phyloP scores from a whole-genome alignment of 2,329 filamentous ascomycete species.

The Colletotrichum scovillei region DNA sequence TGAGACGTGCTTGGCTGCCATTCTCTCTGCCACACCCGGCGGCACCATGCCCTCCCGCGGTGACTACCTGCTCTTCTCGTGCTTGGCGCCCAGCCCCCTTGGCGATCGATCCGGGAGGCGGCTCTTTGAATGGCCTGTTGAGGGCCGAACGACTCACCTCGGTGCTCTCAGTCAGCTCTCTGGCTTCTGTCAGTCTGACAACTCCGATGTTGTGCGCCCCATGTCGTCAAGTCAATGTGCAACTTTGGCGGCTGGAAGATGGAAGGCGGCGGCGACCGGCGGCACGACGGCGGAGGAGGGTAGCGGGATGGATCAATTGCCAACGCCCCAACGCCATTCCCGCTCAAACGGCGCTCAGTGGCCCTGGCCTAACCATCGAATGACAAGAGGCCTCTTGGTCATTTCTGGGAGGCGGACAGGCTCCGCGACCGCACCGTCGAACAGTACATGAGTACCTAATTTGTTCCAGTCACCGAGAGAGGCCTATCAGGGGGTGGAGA shows the following conservation, averaged over 20 bases:
- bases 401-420: neutral
- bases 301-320: slow-evolving; percentile 23
- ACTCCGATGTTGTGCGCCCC: neutral
- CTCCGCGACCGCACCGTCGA: neutral
- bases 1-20: slow-evolving; percentile 15
- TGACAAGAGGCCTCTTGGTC: neutral
- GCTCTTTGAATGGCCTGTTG: neutral
- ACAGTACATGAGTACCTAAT: neutral
- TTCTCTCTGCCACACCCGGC: neutral
- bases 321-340: neutral
- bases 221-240: neutral
- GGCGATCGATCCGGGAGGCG: slow-evolving; percentile 28
- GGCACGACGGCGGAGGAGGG: neutral
- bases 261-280: slow-evolving; percentile 1
- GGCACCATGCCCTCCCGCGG: neutral
- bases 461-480: slow-evolving; percentile 16
- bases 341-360: neutral
- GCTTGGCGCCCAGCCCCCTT: slow-evolving; percentile 27
- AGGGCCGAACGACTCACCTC: neutral
- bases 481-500: slow-evolving; percentile 30
- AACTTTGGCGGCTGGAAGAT: neutral
- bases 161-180: neutral
- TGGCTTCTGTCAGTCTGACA: neutral
- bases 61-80: neutral
- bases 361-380: neutral